These are phyloP conservation scores for Apiospora hydei DNA, from an alignment of 2,329 filamentous ascomycete species.

Conservation along the genomic window DNA sequence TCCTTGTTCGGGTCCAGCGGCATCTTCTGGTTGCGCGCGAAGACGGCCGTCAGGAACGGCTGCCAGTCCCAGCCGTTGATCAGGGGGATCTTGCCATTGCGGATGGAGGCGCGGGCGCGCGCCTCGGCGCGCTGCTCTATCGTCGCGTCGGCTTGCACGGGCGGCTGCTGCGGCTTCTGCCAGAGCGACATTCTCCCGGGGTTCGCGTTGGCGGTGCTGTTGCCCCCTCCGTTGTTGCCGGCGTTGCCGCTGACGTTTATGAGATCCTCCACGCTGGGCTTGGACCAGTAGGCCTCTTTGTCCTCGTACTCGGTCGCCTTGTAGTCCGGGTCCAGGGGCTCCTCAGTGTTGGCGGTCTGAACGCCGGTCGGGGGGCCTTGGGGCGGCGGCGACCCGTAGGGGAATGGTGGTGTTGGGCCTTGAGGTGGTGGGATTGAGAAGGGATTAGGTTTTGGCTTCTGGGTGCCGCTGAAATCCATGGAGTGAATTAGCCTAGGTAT, in stretches of 20 bases:
- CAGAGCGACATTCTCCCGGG: too few species aligned
- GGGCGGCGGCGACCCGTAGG: not conserved
- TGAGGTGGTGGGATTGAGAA: not conserved
- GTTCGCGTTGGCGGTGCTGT: too few species aligned
- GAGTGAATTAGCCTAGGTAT: not conserved
- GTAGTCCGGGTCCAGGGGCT: not conserved
- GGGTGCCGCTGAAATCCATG: not conserved
- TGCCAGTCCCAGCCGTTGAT: not conserved
- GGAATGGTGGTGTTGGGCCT: not conserved
- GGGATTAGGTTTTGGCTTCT: not conserved
- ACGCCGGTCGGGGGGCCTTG: too few species aligned
- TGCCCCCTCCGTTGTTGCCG: not conserved
- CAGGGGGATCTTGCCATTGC: not conserved
- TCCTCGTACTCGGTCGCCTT: too few species aligned
- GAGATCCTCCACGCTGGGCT: too few species aligned
- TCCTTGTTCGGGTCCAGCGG: not conserved
- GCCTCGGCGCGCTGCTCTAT: not conserved
- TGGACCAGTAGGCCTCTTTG: too few species aligned
- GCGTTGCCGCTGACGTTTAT: not conserved
- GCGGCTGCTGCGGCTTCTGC: too few species aligned
- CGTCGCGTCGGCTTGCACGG: not conserved
- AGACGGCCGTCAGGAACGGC: constrained; percentile 3
- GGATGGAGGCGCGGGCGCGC: not conserved
- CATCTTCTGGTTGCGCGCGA: not conserved
- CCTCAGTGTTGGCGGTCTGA: not conserved